Evolutionary conservation across 73 alveolate genomes (phyloP), one percentile per base, ranked within the genome.

Genomic region (Symbiodinium pilosum): DNA sequence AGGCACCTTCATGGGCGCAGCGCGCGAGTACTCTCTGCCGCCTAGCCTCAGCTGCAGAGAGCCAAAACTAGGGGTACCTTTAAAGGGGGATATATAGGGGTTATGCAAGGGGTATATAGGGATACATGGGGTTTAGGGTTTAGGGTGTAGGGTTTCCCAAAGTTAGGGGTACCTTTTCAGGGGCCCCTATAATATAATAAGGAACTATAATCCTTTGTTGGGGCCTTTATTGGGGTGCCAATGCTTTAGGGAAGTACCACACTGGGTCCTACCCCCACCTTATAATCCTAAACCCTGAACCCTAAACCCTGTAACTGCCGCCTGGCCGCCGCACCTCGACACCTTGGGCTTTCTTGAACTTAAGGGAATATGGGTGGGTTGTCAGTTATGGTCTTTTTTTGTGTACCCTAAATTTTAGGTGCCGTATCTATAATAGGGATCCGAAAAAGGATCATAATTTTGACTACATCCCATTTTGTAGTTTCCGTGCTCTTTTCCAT

Each of bases 1-100:
- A 54, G 64, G 32, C 44, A 88, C 86, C 86, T 88, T 88, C 95
- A 88, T 88, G 32, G 95, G 47, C 9, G 95, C 95, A 3, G 95
- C 71, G 24, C 95, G 28, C 43, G 95, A 88, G 32, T 88, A 88
- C 28, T 88, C 95, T 28, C 95, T 43, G 36, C 95, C 95, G 32
- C 95, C 86, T 5, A 88, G 69, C 44, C 69, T 68, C 43, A 59
- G 52, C 32, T 4, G 24, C n/a, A n/a, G n/a, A n/a, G n/a, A n/a
- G n/a, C n/a, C n/a, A n/a, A n/a, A n/a, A n/a, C n/a, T n/a, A n/a
- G n/a, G n/a, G n/a, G n/a, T n/a, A n/a, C n/a, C n/a, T n/a, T n/a
- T n/a, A 30, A 54, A 52, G 69, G 14, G 3, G 2, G 1, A 52
- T 47, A 47, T 47, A 47, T 47, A 47, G 64, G 64, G 64, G 16